Evolutionary conservation across 2,329 filamentous ascomycete species (phyloP), one percentile per base, ranked within the genome.

Genomic region (Akanthomyces uredinophilus): DNA sequence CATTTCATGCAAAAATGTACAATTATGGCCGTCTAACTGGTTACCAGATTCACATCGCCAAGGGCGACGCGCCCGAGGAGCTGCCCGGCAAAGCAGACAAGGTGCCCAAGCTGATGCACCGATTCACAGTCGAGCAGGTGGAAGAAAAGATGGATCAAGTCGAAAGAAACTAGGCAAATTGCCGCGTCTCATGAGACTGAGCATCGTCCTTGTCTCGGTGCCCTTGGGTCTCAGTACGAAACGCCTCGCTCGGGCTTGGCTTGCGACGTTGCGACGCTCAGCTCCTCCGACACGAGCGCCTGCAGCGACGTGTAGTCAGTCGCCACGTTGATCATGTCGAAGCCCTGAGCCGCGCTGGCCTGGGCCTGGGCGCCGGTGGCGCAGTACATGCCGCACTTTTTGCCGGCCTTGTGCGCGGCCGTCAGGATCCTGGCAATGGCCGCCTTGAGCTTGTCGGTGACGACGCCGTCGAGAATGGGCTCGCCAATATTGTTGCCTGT

Each of bases 51-150:
- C 84, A 87, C 64, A 78, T 93, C 64, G 87, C 86, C 76, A 87
- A 84, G 67, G 75, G 77, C 13, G 75, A 73, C 8, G 73, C 79
- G 1, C 76, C 77, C 13, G 78, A 81, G 57, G 85, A 85, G 66
- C 74, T 81, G 27, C 80, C 84, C 4, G 76, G 78, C 61, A 82
- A 81, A 4, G 83, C 83, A 1, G 80, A 81, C 6, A 78, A 84
- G 64, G 86, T 88, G 1, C 75, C 83, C 61, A 92, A 92, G 72
- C 77, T 93, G 53, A 93, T 93, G 89, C 90, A 93, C 72, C 82
- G 88, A 20, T 91, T 93, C 73, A 87, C 83, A 0, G 76, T 82
- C 29, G 83, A 86, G 5, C 83, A 92, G 63, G 83, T 94, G 2
- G 78, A 84, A 64, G 80, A 78, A 20, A 83, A 87, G 71, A 91